Evolutionary conservation across 305 asterid genomes (phyloP).

Genomic region (Lippia alba): DNA sequence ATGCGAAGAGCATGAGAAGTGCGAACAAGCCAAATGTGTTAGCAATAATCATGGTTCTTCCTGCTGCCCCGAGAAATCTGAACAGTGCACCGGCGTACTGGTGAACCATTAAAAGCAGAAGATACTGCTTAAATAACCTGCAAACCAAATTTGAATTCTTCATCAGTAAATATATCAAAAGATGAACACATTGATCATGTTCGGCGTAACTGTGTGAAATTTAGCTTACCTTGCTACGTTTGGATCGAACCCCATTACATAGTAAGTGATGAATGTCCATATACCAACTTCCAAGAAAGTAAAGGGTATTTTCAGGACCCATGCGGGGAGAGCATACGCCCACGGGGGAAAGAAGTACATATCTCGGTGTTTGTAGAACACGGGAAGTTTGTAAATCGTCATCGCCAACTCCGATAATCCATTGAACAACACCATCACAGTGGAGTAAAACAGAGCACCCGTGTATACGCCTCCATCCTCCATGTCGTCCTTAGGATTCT

Average conservation of each 20-base stretch:
- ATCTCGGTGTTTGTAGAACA: conserved; percentile 82
- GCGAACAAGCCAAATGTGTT: conserved; percentile 69
- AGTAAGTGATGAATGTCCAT: conserved; percentile 74
- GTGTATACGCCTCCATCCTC: conserved; percentile 55
- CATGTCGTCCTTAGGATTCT: conserved; percentile 46
- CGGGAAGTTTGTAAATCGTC: conserved; percentile 74
- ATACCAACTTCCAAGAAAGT: conserved; percentile 57
- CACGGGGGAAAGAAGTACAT: conserved; percentile 74
- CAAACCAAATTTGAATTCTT: conserved; percentile 8
- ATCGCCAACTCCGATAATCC: conserved; percentile 64
- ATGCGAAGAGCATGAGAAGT: conserved; percentile 57
- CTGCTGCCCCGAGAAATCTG: conserved; percentile 59
- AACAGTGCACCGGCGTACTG: conserved; percentile 68
- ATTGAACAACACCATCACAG: conserved; percentile 56
- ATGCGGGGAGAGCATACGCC: conserved; percentile 78
- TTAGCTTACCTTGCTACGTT: conserved; percentile 57
- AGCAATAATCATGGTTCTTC: conserved; percentile 72
- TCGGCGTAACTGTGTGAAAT: not conserved
- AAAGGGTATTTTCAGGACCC: conserved; percentile 72
- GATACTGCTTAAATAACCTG: conserved; percentile 70
- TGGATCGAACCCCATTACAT: conserved; percentile 77
- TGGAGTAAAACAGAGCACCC: conserved; percentile 57
- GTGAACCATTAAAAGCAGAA: conserved; percentile 51
- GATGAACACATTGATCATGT: too few species aligned
- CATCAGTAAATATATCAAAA: conserved; percentile 5